These are phyloP conservation scores for Singerocomus rubriflavus DNA, from an alignment of 1,284 basidiomycete species.

Conservation along the genomic window DNA sequence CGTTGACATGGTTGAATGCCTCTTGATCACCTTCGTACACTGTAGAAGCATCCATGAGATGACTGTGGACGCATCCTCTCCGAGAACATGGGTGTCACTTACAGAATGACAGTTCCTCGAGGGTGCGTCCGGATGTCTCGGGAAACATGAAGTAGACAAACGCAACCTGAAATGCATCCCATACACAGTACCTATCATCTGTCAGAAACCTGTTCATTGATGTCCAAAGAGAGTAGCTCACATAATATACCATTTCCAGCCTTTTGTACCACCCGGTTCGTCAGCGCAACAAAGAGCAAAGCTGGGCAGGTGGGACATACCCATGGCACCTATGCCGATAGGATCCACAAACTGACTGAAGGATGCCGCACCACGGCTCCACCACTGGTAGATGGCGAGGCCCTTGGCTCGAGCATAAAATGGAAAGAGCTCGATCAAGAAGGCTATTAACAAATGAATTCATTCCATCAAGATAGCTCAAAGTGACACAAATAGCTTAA, in stretches of 20 bases:
- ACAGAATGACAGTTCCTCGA: slow-evolving; percentile 63
- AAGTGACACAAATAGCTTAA: too few species aligned
- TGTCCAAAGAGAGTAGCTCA: background rate
- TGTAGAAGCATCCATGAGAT: slow-evolving; percentile 1
- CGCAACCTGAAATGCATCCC: slow-evolving; percentile 44
- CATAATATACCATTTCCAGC: slow-evolving; percentile 16
- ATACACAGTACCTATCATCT: slow-evolving; percentile 39
- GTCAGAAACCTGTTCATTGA: background rate
- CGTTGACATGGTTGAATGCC: background rate
- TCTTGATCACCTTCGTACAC: slow-evolving; percentile 18
- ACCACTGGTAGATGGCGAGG: too few species aligned
- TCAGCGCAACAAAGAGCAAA: too few species aligned
- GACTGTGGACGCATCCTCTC: too few species aligned
- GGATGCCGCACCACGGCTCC: too few species aligned
- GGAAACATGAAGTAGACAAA: slow-evolving; percentile 54
- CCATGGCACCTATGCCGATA: background rate
- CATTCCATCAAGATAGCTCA: too few species aligned
- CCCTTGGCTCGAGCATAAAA: too few species aligned
- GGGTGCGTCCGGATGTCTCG: slow-evolving; percentile 50
- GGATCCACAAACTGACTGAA: too few species aligned
- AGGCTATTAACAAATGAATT: too few species aligned
- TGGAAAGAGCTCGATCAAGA: too few species aligned
- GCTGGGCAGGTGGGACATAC: too few species aligned
- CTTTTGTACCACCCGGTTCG: too few species aligned
- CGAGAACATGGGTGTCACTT: slow-evolving; percentile 23